Conservation (phyloP, 805 yeast genomes). For the Saccharomycopsis oosterbeekiorum region DNA sequence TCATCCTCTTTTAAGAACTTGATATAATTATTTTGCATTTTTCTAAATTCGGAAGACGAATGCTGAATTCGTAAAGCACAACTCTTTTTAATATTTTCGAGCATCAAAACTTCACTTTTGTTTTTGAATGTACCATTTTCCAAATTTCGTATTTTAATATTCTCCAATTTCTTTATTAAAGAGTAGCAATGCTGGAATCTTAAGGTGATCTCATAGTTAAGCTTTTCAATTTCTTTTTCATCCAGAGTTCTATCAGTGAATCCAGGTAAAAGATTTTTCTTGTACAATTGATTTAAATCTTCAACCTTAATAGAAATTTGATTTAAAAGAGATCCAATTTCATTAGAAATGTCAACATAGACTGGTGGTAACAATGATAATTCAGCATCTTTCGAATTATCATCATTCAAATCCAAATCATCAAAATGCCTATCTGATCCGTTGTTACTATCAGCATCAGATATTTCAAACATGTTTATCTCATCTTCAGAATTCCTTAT, state of each 20-base stretch:
- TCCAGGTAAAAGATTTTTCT: conserved; percentile 78
- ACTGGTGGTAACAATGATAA: conserved; percentile 65
- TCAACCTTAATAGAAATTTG: conserved; percentile 46
- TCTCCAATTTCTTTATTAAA: conserved; percentile 57
- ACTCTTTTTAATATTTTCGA: conserved; percentile 72
- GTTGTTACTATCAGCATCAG: conserved; percentile 27
- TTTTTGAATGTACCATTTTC: conserved; percentile 27
- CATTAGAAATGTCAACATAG: conserved; percentile 62
- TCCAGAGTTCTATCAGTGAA: conserved; percentile 70
- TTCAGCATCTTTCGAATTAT: conserved; percentile 35
- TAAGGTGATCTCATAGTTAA: conserved; percentile 66
- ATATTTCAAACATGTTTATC: conserved; percentile 21
- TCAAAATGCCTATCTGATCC: conserved; percentile 22
- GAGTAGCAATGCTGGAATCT: conserved; percentile 72
- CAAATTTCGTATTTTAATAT: conserved; percentile 29
- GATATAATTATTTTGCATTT: conserved; percentile 81
- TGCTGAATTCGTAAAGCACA: conserved; percentile 82
- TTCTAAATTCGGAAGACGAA: conserved; percentile 66
- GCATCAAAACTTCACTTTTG: conserved; percentile 47
- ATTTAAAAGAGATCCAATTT: conserved; percentile 53
- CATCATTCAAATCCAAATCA: conserved; percentile 22
- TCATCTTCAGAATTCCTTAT: conserved; percentile 27
- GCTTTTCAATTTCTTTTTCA: conserved; percentile 68
- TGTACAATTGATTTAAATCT: conserved; percentile 59
- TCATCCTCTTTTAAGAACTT: conserved; percentile 78